phyloP scores from a whole-genome alignment of 306 rosid genomes.

The Quercus berberidifolia region DNA sequence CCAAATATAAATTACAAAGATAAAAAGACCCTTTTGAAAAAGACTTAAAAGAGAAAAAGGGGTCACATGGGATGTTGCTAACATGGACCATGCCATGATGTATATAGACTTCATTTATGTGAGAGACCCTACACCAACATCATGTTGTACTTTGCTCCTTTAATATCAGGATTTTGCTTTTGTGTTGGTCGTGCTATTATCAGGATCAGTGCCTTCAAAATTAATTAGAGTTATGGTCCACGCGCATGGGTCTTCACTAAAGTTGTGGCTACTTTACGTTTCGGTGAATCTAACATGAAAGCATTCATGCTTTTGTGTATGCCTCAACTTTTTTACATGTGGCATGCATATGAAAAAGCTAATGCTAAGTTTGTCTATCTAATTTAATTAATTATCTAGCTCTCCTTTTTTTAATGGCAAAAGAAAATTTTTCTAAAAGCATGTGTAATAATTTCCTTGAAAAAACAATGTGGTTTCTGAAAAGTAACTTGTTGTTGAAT shows the following conservation, averaged over 20 bases:
- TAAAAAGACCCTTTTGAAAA: neutral
- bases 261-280: slow-evolving; percentile 7
- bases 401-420: too few species aligned
- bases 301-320: neutral
- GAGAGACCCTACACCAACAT: slow-evolving; percentile 17
- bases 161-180: neutral
- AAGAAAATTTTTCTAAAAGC: neutral
- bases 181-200: neutral
- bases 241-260: slow-evolving; percentile 18
- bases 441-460: neutral
- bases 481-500: neutral
- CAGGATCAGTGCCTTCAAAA: slow-evolving; percentile 11
- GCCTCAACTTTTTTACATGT: neutral
- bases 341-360: neutral
- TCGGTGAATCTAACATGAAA: neutral
- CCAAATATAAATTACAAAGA: neutral
- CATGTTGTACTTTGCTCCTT: slow-evolving; percentile 22
- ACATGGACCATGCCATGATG: slow-evolving; percentile 26
- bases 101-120: slow-evolving; percentile 11
- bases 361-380: too few species aligned
- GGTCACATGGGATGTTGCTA: slow-evolving; percentile 35
- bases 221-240: slow-evolving; percentile 22
- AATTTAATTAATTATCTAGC: too few species aligned
- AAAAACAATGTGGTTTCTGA: too few species aligned
- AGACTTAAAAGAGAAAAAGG: neutral